Conservation (phyloP, 371 early-diverging fungal genomes). For the Actinomortierella ambigua region DNA sequence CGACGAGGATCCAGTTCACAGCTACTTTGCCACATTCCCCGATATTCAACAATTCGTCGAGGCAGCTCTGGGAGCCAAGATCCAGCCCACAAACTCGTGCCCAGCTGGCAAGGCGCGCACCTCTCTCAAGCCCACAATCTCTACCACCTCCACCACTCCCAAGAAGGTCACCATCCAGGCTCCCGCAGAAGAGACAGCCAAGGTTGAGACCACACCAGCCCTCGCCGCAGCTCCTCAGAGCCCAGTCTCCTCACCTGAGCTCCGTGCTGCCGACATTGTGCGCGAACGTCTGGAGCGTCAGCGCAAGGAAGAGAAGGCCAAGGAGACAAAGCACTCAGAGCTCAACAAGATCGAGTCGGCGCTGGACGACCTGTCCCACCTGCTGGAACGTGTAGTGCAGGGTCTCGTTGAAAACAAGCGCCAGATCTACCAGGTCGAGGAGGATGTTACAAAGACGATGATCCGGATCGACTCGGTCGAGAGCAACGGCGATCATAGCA, state of each 20-base stretch:
- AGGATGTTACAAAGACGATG: constrained; percentile 39
- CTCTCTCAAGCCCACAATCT: too few relatives aligned
- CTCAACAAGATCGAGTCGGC: constrained; percentile 19
- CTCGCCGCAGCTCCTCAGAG: constrained; percentile 1
- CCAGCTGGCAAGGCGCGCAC: too few relatives aligned
- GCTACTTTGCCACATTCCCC: constrained; percentile 31
- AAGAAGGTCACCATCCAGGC: too few relatives aligned
- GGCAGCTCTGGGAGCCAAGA: constrained; percentile 25
- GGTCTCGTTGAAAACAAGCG: constrained; percentile 31
- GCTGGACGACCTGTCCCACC: constrained; percentile 20
- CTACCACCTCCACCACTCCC: too few relatives aligned
- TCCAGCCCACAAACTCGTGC: background rate
- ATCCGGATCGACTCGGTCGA: constrained; percentile 30
- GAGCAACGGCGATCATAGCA: constrained; percentile 19
- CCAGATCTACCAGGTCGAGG: constrained; percentile 30
- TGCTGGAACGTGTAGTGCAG: constrained; percentile 19
- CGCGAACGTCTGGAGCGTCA: constrained; percentile 16
- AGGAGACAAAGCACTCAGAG: constrained; percentile 20
- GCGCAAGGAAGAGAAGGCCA: constrained; percentile 2
- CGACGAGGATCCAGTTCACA: constrained; percentile 26
- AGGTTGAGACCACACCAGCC: constrained; percentile 6
- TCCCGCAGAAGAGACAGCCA: too few relatives aligned
- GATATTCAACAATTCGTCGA: constrained; percentile 32
- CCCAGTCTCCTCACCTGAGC: constrained; percentile 25
- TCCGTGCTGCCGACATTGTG: constrained; percentile 33